Evolutionary conservation across 345 rosid species (phyloP).

Genomic region (Lenwebbia sp.): DNA sequence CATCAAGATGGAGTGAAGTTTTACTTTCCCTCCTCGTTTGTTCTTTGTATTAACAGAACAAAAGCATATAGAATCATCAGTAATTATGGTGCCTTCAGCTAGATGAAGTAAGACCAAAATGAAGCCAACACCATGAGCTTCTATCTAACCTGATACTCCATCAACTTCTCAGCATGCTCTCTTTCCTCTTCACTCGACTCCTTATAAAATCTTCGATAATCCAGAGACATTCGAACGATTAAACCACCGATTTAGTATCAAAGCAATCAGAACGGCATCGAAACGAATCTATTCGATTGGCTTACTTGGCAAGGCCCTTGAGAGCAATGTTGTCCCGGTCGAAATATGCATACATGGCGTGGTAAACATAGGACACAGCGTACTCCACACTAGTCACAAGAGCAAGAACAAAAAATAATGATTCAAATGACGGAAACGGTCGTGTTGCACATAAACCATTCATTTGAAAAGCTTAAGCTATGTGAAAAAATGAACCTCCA

Average conservation of each 20-base stretch:
- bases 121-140: not conserved
- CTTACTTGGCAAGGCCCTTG: conserved; percentile 60
- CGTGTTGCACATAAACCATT: not conserved
- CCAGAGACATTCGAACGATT: not conserved
- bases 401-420: not conserved
- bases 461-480: not conserved
- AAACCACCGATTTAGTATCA: not conserved
- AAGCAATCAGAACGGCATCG: not conserved
- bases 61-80: not conserved
- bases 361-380: conserved; percentile 66
- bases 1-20: conserved; percentile 50
- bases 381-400: conserved; percentile 52
- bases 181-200: conserved; percentile 75
- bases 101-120: not conserved
- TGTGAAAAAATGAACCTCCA: not conserved
- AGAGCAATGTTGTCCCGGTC: conserved; percentile 73
- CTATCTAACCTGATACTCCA: conserved; percentile 48
- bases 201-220: conserved; percentile 46
- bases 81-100: not conserved
- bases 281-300: not conserved
- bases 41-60: conserved; percentile 25
- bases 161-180: conserved; percentile 68
- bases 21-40: conserved; percentile 83
- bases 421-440: not conserved
- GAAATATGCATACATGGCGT: conserved; percentile 66